phyloP scores from a whole-genome alignment of 768 basidiomycete species.

The Boletus barrowsii region DNA sequence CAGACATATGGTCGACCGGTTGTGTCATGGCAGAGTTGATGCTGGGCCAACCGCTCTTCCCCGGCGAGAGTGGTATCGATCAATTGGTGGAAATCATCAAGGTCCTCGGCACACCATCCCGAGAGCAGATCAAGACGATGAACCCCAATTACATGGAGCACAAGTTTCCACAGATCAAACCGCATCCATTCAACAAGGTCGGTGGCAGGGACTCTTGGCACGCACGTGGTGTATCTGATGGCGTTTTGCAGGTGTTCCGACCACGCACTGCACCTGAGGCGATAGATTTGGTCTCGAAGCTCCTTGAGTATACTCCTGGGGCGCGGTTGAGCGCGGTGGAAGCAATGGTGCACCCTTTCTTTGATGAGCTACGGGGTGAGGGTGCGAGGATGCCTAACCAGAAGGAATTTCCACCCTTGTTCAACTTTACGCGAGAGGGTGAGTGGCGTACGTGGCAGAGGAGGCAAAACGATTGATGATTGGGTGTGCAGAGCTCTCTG shows the following conservation, averaged over 20 bases:
- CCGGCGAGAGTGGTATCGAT: constrained; percentile 98
- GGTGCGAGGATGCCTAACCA: constrained; percentile 96
- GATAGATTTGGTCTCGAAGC: constrained; percentile 90
- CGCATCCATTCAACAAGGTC: constrained; percentile 98
- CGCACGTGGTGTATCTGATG: constrained; percentile 13
- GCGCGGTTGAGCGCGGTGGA: constrained; percentile 86
- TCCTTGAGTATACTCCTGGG: constrained; percentile 97
- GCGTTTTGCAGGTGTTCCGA: constrained; percentile 80
- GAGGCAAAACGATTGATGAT: background rate
- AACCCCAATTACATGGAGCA: constrained; percentile 99
- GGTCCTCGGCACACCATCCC: constrained; percentile 94
- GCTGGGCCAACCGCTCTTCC: constrained; percentile 98
- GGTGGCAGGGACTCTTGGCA: constrained; percentile 2
- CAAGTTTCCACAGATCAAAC: constrained; percentile 99
- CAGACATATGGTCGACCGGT: constrained; percentile 99
- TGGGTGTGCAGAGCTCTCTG: constrained; percentile 75
- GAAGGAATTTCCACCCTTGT: constrained; percentile 90
- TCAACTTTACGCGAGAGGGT: constrained; percentile 97
- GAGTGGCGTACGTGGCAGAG: constrained; percentile 30
- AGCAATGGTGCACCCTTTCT: constrained; percentile 94
- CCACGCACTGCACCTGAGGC: constrained; percentile 95
- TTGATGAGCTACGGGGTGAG: constrained; percentile 90
- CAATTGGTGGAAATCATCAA: constrained; percentile 99
- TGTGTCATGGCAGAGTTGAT: constrained; percentile 99
- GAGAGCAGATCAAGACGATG: constrained; percentile 99